phyloP scores from a whole-genome alignment of 1,284 basidiomycete species.

The Rhodotorula mucilaginosa region DNA sequence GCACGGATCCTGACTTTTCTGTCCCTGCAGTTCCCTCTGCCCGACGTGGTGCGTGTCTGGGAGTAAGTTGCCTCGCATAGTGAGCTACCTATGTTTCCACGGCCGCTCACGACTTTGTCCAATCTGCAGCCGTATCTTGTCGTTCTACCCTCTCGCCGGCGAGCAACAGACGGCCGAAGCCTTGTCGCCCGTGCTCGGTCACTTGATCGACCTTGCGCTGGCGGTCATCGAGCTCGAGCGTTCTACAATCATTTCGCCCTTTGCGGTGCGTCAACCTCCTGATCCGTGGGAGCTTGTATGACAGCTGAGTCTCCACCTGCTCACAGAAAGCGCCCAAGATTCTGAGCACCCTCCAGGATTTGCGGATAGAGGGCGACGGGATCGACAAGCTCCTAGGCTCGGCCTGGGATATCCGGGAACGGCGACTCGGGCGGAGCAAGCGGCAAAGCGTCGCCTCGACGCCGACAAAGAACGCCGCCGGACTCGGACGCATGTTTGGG shows the following conservation, averaged over 20 bases:
- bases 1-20: not conserved
- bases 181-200: conserved; percentile 35
- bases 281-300: not conserved
- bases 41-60: conserved; percentile 38
- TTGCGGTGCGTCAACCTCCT: conserved; percentile 2
- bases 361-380: conserved; percentile 9
- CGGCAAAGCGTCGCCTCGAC: not conserved
- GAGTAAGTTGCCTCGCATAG: conserved; percentile 14
- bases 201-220: conserved; percentile 36
- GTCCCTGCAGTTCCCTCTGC: conserved; percentile 25
- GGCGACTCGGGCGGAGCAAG: conserved; percentile 24
- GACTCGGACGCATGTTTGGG: conserved; percentile 14
- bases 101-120: not conserved
- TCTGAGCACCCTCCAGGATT: conserved; percentile 20
- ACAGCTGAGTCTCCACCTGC: not conserved
- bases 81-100: too few species aligned
- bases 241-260: conserved; percentile 31
- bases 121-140: conserved; percentile 24
- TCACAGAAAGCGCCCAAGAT: conserved; percentile 27
- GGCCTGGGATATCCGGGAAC: conserved; percentile 34
- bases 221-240: conserved; percentile 30
- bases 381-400: conserved; percentile 30
- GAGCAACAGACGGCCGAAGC: conserved; percentile 14
- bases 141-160: conserved; percentile 24
- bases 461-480: not conserved